These are phyloP conservation scores for Histomonas meleagridis DNA, from an alignment of 208 protist species.

Conservation along the genomic window DNA sequence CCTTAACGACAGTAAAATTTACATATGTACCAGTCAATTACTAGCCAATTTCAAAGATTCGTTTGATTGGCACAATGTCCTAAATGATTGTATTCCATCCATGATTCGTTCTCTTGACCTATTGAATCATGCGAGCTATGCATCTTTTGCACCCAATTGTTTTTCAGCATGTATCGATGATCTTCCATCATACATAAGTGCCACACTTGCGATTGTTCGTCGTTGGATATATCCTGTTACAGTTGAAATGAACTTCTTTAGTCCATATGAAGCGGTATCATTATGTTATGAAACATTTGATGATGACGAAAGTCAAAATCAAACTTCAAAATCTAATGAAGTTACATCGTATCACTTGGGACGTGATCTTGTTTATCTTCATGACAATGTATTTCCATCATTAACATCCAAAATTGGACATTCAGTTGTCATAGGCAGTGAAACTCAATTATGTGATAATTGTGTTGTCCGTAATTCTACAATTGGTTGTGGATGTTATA, in stretches of 20 bases:
- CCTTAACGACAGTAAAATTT: neutral
- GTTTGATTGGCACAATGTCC: neutral
- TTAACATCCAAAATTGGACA: neutral
- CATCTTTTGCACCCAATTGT: neutral
- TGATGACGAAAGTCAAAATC: neutral
- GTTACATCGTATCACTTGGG: neutral
- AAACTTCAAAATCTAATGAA: too few species aligned
- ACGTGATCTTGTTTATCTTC: neutral
- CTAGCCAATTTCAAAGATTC: neutral
- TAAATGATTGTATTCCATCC: neutral
- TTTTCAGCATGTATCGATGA: neutral
- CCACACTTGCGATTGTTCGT: neutral
- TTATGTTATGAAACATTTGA: neutral
- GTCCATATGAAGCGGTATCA: neutral
- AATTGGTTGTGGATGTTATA: neutral
- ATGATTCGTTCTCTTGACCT: neutral
- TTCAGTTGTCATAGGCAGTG: neutral
- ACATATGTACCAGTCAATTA: neutral
- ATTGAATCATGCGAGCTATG: neutral
- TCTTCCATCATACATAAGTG: neutral
- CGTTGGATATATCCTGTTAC: conserved; percentile 10
- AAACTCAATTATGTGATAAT: neutral
- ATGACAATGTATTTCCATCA: neutral
- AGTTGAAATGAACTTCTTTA: conserved; percentile 26
- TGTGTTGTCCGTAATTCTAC: neutral